Conservation (phyloP, 257 asterid species). For the Solanum sparsipilum region DNA sequence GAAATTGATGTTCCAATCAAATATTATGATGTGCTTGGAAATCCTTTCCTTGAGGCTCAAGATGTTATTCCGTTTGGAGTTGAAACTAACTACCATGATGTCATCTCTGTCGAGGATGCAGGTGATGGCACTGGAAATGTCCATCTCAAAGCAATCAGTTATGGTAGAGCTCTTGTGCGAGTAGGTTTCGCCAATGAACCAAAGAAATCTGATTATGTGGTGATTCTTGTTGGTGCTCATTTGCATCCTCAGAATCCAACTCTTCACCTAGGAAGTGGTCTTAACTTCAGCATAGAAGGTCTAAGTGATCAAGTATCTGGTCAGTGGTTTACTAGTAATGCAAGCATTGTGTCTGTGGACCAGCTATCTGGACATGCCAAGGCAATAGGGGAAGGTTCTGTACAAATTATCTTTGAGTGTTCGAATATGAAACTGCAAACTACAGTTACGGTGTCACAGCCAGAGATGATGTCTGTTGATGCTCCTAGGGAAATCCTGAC, state of each 20-base stretch:
- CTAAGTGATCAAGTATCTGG: constrained; percentile 39
- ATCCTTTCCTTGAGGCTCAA: constrained; percentile 71
- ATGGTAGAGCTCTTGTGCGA: constrained; percentile 64
- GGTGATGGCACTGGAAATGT: constrained; percentile 33
- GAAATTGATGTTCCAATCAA: constrained; percentile 50
- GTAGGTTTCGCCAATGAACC: constrained; percentile 38
- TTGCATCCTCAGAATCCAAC: constrained; percentile 63
- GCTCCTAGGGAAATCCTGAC: constrained; percentile 65
- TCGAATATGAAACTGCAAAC: constrained; percentile 47
- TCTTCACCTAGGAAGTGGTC: constrained; percentile 44
- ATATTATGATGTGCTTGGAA: constrained; percentile 62
- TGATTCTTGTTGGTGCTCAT: constrained; percentile 66
- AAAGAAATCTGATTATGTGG: constrained; percentile 45
- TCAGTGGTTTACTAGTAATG: constrained; percentile 64
- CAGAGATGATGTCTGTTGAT: constrained; percentile 33
- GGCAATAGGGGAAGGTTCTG: constrained; percentile 60
- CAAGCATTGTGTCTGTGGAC: constrained; percentile 42
- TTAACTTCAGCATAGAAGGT: constrained; percentile 53
- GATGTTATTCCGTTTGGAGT: constrained; percentile 46
- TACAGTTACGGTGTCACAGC: constrained; percentile 47
- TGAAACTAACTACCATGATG: constrained; percentile 61
- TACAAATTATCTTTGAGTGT: constrained; percentile 37
- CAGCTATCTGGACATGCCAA: constrained; percentile 62
- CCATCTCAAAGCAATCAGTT: constrained; percentile 37
- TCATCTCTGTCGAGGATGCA: constrained; percentile 35